Conservation (phyloP, 257 asterid species). For the Solanum chmielewskii region DNA sequence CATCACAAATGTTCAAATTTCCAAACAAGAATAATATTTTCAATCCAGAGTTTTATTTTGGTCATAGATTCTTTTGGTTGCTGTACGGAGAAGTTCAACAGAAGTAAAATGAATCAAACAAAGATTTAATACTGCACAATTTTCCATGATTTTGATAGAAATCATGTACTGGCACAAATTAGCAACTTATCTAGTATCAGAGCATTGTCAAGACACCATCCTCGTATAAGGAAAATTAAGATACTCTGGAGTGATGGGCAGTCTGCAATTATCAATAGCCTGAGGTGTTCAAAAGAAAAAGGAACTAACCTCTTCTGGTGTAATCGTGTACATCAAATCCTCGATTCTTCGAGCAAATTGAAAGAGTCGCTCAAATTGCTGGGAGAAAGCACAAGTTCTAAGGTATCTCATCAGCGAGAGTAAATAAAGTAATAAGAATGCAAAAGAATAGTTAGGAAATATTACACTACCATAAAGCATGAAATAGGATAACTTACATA, state of each 20-base stretch:
- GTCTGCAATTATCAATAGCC: background rate
- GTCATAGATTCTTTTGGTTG: background rate
- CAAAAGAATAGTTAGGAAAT: background rate
- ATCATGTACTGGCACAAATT: background rate
- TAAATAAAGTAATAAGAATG: background rate
- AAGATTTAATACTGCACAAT: background rate
- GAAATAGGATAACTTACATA: slow-evolving; percentile 39
- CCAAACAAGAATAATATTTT: background rate
- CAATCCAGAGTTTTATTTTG: background rate
- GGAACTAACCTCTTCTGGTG: slow-evolving; percentile 84
- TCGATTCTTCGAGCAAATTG: slow-evolving; percentile 90
- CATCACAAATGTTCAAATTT: background rate
- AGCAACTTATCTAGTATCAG: background rate
- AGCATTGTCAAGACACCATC: background rate
- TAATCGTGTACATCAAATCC: slow-evolving; percentile 54
- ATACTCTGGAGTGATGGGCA: background rate
- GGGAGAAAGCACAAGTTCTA: slow-evolving; percentile 11
- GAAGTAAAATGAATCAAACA: background rate
- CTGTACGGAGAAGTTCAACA: background rate
- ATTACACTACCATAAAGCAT: background rate
- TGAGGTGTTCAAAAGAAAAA: background rate
- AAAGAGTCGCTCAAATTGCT: slow-evolving; percentile 95
- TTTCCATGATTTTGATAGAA: background rate
- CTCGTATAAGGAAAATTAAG: background rate
- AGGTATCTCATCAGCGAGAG: background rate